Evolutionary conservation across 768 basidiomycete genomes (phyloP), one percentile per base, ranked within the genome.

Genomic region (Termitomyces bulborhizus): DNA sequence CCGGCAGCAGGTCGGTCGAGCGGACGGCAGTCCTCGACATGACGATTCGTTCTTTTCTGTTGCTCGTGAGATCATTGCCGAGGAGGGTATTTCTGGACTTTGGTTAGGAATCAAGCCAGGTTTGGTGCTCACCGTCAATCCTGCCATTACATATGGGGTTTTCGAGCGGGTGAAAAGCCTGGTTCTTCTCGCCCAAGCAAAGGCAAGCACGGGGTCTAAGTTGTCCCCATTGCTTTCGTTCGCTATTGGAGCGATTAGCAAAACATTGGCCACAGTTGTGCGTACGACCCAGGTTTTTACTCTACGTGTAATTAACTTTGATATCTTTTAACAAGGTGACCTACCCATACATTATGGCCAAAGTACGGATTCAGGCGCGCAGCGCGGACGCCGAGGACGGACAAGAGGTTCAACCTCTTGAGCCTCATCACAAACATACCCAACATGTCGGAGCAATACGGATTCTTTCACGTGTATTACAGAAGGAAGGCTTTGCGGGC

Each of bases 301-400:
- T 12, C 36, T 53, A 32, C 8, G 8, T 47, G 47, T 6, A 15
- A 8, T 40, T 27, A 48, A 46, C 31, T 36, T 21, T 39, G 31
- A 32, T 8, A 32, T 32, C 6, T 31, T 32, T 7, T 18, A 16
- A 46, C 21, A 61, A 94, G 93, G 90, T 93, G 29, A 96, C 93
- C 2, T 96, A 95, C 66, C 93, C 93, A 0, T 94, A 95, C 66
- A 94, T 94, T 61, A 93, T 93, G 90, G 91, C 90, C 46, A 98
- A 98, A 77, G 93, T 98, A 32, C 82, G 95, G 51, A 88, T 98
- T 29, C 96, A 98, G 70, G 92, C 95, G 6, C 84, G 89, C 29
- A 79, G 80, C 46, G 77, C 83, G 16, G 83, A 84, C 54, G 66
- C 59, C 7, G 80, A 82, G 49, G 72, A 77, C 47, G 69, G 77